These are phyloP conservation scores for Batkoa obscura DNA, from an alignment of 371 early-diverging fungal genomes.

Conservation along the genomic window DNA sequence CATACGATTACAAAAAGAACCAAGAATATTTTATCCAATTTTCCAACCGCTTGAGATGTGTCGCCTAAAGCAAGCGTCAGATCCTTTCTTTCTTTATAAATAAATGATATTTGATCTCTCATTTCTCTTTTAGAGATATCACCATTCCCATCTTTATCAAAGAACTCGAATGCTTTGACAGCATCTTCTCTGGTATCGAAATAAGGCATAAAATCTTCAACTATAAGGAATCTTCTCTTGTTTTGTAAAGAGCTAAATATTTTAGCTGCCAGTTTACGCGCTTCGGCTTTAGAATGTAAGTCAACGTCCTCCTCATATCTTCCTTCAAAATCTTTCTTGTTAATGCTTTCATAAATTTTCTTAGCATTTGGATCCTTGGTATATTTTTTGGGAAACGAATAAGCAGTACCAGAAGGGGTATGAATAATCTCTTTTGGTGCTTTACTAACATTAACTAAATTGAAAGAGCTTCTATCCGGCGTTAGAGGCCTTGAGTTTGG, in stretches of 20 bases:
- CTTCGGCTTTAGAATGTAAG: constrained; percentile 6
- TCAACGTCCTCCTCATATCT: constrained; percentile 3
- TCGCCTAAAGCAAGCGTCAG: constrained; percentile 34
- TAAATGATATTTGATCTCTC: constrained; percentile 25
- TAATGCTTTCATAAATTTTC: neutral
- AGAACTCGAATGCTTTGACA: constrained; percentile 35
- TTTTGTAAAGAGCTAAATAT: constrained; percentile 6
- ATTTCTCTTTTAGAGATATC: constrained; percentile 43
- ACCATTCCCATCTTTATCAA: constrained; percentile 53
- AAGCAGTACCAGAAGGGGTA: neutral
- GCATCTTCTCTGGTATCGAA: constrained; percentile 34
- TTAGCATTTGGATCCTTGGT: neutral
- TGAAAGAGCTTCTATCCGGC: neutral
- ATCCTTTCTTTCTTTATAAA: constrained; percentile 45
- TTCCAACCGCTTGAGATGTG: constrained; percentile 43
- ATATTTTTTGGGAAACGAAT: neutral
- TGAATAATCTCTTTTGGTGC: neutral
- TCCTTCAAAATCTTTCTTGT: neutral
- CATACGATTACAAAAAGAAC: constrained; percentile 10
- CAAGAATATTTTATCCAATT: constrained; percentile 38
- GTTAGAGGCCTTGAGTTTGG: neutral
- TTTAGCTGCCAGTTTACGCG: constrained; percentile 5
- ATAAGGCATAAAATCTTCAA: constrained; percentile 28
- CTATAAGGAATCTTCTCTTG: constrained; percentile 10
- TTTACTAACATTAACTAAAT: neutral